Evolutionary conservation across 1,139 yeast genomes (phyloP).

Genomic region (Arxiozyma heterogenica): DNA sequence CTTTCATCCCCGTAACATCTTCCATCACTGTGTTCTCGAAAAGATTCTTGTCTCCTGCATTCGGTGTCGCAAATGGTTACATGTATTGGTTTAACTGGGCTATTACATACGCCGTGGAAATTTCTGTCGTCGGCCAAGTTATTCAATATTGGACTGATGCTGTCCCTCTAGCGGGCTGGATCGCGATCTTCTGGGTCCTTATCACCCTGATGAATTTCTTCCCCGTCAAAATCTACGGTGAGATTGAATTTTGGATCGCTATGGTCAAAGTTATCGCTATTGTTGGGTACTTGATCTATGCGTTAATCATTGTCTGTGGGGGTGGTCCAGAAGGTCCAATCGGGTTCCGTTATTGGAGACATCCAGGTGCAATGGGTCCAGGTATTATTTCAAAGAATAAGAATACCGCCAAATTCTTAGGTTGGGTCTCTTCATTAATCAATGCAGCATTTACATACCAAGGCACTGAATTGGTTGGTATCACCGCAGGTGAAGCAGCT

Average conservation of each 20-base stretch:
- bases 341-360: constrained; percentile 67
- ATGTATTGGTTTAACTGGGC: constrained; percentile 86
- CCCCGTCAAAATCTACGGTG: constrained; percentile 60
- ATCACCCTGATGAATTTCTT: constrained; percentile 45
- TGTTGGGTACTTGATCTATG: constrained; percentile 60
- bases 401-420: constrained; percentile 46
- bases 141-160: constrained; percentile 64
- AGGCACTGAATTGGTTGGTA: constrained; percentile 68
- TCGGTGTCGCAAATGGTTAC: constrained; percentile 78
- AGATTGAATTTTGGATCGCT: constrained; percentile 61
- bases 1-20: constrained; percentile 63
- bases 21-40: constrained; percentile 51
- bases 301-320: constrained; percentile 65
- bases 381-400: constrained; percentile 41
- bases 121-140: constrained; percentile 71
- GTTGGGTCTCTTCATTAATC: constrained; percentile 52
- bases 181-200: constrained; percentile 56
- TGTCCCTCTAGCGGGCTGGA: constrained; percentile 65
- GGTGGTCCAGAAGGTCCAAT: constrained; percentile 60
- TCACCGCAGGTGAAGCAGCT: constrained; percentile 71
- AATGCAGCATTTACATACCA: constrained; percentile 72
- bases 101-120: constrained; percentile 71
- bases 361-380: constrained; percentile 50
- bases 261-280: constrained; percentile 60
- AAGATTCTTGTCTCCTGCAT: constrained; percentile 58